These are phyloP conservation scores for Exophiala sideris DNA, from an alignment of 2,329 filamentous ascomycete genomes.

Conservation along the genomic window DNA sequence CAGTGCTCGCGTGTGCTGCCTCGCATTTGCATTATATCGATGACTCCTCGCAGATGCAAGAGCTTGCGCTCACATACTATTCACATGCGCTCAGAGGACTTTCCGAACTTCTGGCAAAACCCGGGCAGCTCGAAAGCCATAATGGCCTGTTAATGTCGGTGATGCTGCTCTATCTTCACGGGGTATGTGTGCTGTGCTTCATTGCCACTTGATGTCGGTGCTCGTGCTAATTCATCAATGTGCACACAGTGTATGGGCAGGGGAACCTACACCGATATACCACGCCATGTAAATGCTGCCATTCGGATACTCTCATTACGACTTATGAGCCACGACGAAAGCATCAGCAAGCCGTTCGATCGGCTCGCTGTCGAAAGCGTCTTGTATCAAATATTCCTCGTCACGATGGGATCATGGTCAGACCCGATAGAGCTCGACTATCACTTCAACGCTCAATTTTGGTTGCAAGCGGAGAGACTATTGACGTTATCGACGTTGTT, in stretches of 20 bases:
- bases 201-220: not conserved
- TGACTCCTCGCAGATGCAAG: slow-evolving; percentile 16
- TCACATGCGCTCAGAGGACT: slow-evolving; percentile 13
- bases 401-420: slow-evolving; percentile 17
- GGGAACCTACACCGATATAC: slow-evolving; percentile 19
- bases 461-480: slow-evolving; percentile 16
- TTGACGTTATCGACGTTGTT: slow-evolving; percentile 13
- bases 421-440: slow-evolving; percentile 6
- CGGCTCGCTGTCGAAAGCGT: slow-evolving; percentile 19
- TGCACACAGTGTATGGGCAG: slow-evolving; percentile 15
- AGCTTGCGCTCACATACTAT: slow-evolving; percentile 20
- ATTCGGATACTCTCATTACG: slow-evolving; percentile 17
- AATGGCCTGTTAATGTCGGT: slow-evolving; percentile 17
- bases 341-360: slow-evolving; percentile 17
- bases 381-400: slow-evolving; percentile 20
- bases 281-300: slow-evolving; percentile 19
- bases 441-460: slow-evolving; percentile 18
- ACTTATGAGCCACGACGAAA: slow-evolving; percentile 3
- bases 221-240: not conserved
- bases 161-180: slow-evolving; percentile 22
- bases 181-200: slow-evolving; percentile 3
- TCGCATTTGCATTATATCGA: slow-evolving; percentile 19
- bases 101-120: slow-evolving; percentile 9
- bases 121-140: slow-evolving; percentile 10
- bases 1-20: slow-evolving; percentile 17